Evolutionary conservation across 441 rosid genomes (phyloP), one percentile per base, ranked within the genome.

Genomic region (Theobroma grandiflorum): DNA sequence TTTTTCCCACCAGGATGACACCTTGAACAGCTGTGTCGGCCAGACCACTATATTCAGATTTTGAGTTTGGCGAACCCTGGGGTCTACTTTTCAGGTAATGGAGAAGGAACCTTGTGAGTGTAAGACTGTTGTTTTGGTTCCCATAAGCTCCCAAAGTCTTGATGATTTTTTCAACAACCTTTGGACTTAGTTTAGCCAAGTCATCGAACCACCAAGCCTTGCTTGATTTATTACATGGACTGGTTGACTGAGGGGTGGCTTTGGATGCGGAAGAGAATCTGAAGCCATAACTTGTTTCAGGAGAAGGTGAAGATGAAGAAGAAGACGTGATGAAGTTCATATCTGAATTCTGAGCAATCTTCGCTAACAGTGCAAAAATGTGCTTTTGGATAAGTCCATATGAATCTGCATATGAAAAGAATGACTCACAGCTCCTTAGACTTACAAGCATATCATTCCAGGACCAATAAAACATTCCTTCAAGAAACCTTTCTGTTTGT

Each of bases 141-240:
- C 89, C 88, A 38, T 77, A 84, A 81, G 88, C 90, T 42, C 91
- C 90, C 20, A 89, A 80, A 43, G 74, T 88, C 82, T 77, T 86
- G 47, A 89, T 79, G 43, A 94, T 31, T 80, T 78, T 94, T 42
- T 78, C 88, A 3, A 92, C 85, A 10, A 85, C 82, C 50, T 63
- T 63, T 12, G 98, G 95, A 9, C 93, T 79, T 15, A 94, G 84
- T 31, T 45, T 53, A 11, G 90, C 58, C 81, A 92, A 50, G 75
- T 88, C 97, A 20, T 90, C 88, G 50, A 94, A 94, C 98, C 98
- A 94, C 97, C 98, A 94, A 55, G 82, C 86, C 47, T 90, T 87
- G 78, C 86, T 81, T 74, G 85, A 71, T 45, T 50, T 83, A n/a
- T 86, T 82, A 57, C 81, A 76, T 11, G 79, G 84, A 40, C 83